Base-by-base conservation (phyloP, 768 basidiomycete genomes). In the Rickenella mellea region DNA sequence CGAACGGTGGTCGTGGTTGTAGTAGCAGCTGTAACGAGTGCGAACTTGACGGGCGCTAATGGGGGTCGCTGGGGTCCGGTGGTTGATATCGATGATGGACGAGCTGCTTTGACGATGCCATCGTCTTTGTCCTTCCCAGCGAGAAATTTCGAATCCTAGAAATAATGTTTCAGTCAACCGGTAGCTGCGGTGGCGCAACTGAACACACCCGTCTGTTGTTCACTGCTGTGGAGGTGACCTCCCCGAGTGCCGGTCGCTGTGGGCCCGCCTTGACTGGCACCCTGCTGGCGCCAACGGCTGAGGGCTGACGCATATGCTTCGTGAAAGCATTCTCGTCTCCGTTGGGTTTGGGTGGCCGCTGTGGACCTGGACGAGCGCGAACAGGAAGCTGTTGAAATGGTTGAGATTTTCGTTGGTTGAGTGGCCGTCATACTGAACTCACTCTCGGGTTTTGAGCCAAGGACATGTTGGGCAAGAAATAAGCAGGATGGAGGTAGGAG, bases 321-420 rank as follows among this genome's bases (percentile, higher is more conserved):
- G 72, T 75, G 54, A 71, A 72, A 38, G 84, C 81, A 55, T 89
- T 87, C 66, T 88, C 86, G 58, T 88, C 86, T 47, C 65, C 75
- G 60, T 82, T 85, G 55, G 61, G 64, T 58, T 69, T 73, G 43
- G 59, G 45, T n/a, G n/a, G n/a, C 52, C 84, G 82, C 58, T 79
- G 78, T 50, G 74, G 64, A 50, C 77, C 66, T 36, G 72, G 64
- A 52, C 85, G 77, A 48, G 66, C 64, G 53, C 85, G 80, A 64
- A 79, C 68, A 43, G 82, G 76, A 52, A 80, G 59, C 84, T 88
- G 37, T 33, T 44, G 9, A 14, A 27, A n/a, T n/a, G n/a, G n/a
- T n/a, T n/a, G n/a, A n/a, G n/a, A n/a, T n/a, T n/a, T n/a, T n/a
- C n/a, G n/a, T n/a, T n/a, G n/a, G n/a, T n/a, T n/a, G n/a, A n/a